Evolutionary conservation across 768 basidiomycete genomes (phyloP).

Genomic region (Infundibulicybe gibba): DNA sequence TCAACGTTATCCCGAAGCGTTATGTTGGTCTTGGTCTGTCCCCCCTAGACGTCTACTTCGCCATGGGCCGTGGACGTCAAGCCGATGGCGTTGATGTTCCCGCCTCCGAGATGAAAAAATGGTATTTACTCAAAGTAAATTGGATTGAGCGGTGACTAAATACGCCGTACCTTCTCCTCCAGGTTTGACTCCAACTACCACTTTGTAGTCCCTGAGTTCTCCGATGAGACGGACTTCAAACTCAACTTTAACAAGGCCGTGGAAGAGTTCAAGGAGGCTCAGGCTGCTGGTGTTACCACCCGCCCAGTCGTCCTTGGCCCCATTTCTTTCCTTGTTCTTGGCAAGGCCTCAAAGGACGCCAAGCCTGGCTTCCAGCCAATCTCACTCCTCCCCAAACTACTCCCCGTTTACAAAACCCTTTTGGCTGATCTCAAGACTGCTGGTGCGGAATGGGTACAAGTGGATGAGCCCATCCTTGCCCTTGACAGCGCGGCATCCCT

Average conservation of each 20-base stretch:
- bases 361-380: constrained; percentile 85
- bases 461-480: constrained; percentile 96
- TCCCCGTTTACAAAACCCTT: constrained; percentile 90
- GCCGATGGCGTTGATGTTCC: constrained; percentile 92
- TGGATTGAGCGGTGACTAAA: background rate
- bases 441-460: constrained; percentile 92
- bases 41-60: constrained; percentile 93
- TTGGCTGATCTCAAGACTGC: constrained; percentile 87
- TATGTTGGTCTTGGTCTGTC: constrained; percentile 86
- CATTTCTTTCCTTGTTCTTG: constrained; percentile 90
- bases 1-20: constrained; percentile 96
- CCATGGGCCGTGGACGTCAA: constrained; percentile 99
- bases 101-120: constrained; percentile 99
- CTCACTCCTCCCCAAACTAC: constrained; percentile 81
- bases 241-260: constrained; percentile 94
- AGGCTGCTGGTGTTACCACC: constrained; percentile 82
- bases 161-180: constrained; percentile 8
- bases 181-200: constrained; percentile 99
- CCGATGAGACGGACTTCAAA: constrained; percentile 88
- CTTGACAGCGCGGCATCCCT: constrained; percentile 78
- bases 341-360: constrained; percentile 87
- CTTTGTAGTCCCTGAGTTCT: constrained; percentile 96
- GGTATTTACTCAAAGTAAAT: constrained; percentile 50
- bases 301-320: constrained; percentile 97
- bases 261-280: constrained; percentile 92